Base-by-base conservation (phyloP, 2,329 filamentous ascomycete species). In the Paramyrothecium roridum region DNA sequence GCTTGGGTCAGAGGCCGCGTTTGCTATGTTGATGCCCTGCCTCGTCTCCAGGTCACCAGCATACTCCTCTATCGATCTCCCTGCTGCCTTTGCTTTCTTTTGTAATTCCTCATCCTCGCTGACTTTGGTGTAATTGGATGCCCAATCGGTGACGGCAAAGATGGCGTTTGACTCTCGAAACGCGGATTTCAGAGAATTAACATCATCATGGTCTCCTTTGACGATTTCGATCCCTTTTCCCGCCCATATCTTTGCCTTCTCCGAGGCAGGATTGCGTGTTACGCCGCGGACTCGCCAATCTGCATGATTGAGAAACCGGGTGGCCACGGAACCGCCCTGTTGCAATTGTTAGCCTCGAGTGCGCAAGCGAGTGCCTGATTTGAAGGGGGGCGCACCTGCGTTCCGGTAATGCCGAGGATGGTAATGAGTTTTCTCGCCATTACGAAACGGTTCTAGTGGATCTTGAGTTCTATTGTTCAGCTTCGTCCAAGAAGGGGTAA, bases 191-290 rank as follows among this genome's bases (percentile, higher is more conserved):
- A 77, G 66, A 1, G 70, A 69, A 2, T 55, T 55, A 1, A 62
- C 49, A 37, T 72, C 66, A 52, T 73, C 61, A 13, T 70, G 59
- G 43, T 76, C 67, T 2, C 61, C 70, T 50, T 63, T 33, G 11
- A 76, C 65, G 17, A 77, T 60, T 43, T 77, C 74, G 26, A 74
- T 62, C 19, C 73, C 74, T 46, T 60, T 58, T 1, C 53, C 59
- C 19, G 58, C 58, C 54, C 69, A 67, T 2, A 30, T 65, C 40
- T 70, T 60, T 10, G 72, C 66, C 34, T 71, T 71, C 7, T 63
- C 50, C 19, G 71, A 68, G 52, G 63, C 61, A 1, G 73, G 69
- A 58, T 78, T 73, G 51, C 79, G 76, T 37, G 78, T 78, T 20
- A 79, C 59, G 57, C 59, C 61, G 8, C 59, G 58, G 22, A 63